Evolutionary conservation across 2,329 filamentous ascomycete species (phyloP).

Genomic region (Fusarium tjaetaba): DNA sequence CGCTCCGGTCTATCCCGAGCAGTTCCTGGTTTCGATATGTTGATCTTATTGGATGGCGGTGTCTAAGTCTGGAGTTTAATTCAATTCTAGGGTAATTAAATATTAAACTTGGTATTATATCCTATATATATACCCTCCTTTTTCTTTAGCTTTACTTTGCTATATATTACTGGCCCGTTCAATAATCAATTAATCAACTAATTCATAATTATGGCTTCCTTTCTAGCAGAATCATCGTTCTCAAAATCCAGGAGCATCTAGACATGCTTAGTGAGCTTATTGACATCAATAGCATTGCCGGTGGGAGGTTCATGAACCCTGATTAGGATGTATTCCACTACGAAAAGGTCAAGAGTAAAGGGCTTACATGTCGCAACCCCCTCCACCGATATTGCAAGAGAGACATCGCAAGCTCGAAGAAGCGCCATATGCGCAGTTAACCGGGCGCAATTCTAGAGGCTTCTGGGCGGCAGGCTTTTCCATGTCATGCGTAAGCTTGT

Average conservation of each 20-base stretch:
- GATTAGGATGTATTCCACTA: not conserved
- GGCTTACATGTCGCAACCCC: not conserved
- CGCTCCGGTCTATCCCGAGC: slow-evolving; percentile 28
- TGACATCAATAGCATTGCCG: not conserved
- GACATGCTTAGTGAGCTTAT: not conserved
- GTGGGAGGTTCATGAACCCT: not conserved
- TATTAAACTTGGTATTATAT: slow-evolving; percentile 2
- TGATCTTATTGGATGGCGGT: not conserved
- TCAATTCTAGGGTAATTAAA: slow-evolving; percentile 6
- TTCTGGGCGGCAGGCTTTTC: not conserved
- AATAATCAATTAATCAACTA: not conserved
- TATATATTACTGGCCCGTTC: not conserved
- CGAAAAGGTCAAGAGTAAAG: not conserved
- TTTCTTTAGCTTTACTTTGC: slow-evolving; percentile 4
- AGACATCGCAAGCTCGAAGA: not conserved
- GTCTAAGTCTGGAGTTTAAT: not conserved
- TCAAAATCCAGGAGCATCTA: not conserved
- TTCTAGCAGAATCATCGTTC: not conserved
- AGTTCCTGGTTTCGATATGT: not conserved
- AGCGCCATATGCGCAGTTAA: not conserved
- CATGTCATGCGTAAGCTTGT: not conserved
- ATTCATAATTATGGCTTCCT: slow-evolving; percentile 60
- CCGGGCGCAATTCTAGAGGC: not conserved
- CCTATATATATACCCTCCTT: not conserved
- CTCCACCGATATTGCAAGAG: not conserved